phyloP scores from a whole-genome alignment of 768 basidiomycete genomes.

The Leccinum ochraceum region DNA sequence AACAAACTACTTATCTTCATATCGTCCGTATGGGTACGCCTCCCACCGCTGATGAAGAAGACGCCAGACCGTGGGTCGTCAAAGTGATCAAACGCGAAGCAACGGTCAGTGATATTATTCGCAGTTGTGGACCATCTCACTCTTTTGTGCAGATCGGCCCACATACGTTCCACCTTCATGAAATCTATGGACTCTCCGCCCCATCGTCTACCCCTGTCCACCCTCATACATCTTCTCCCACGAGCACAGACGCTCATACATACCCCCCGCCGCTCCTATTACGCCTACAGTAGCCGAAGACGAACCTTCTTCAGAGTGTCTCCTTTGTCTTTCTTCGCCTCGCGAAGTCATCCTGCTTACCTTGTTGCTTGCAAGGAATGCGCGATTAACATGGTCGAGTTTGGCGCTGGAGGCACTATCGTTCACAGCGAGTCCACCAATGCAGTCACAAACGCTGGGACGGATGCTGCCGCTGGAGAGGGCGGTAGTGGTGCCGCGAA shows the following conservation, averaged over 20 bases:
- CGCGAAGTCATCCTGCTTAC: constrained; percentile 90
- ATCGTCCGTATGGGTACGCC: constrained; percentile 67
- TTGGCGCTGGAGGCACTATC: constrained; percentile 89
- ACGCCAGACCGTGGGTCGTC: constrained; percentile 83
- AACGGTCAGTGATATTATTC: constrained; percentile 46
- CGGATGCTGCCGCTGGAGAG: constrained; percentile 24
- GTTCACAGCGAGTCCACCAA: constrained; percentile 50
- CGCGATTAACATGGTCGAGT: constrained; percentile 96
- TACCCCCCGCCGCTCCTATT: constrained; percentile 42
- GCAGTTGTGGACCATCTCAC: constrained; percentile 1
- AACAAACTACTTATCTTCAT: constrained; percentile 88
- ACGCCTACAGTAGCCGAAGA: constrained; percentile 46
- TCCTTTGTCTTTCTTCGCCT: constrained; percentile 85
- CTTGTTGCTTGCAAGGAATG: constrained; percentile 95
- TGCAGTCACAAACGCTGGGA: constrained; percentile 31
- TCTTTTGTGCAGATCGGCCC: constrained; percentile 70
- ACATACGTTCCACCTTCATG: constrained; percentile 93
- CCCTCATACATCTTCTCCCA: constrained; percentile 40
- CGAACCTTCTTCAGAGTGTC: constrained; percentile 84
- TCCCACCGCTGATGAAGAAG: constrained; percentile 46
- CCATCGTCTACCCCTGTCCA: constrained; percentile 40
- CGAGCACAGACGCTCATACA: constrained; percentile 41
- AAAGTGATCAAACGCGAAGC: constrained; percentile 93
- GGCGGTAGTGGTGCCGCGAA: constrained; percentile 20
- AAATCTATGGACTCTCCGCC: constrained; percentile 89